Percentiles rank a stretch among this genome's conserved stretches.
Conservation (phyloP, 2,329 filamentous ascomycete genomes). For the Stenocarpella maydis region DNA sequence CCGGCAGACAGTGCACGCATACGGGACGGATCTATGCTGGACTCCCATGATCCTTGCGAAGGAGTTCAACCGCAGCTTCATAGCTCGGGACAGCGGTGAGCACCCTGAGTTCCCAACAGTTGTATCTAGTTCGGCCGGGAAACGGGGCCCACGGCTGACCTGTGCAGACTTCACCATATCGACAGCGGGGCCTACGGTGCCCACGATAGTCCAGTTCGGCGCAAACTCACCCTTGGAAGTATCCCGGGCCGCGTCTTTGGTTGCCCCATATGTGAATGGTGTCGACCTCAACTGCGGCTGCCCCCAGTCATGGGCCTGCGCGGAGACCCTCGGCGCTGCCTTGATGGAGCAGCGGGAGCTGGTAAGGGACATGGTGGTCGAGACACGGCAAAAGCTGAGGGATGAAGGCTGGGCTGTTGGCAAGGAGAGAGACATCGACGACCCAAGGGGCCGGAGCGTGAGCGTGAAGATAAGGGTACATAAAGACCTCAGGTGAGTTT, state of each 20-base stretch:
- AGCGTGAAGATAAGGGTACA: constrained; percentile 77
- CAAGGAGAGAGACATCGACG: constrained; percentile 52
- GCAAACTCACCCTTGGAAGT: constrained; percentile 69
- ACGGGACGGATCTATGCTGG: constrained; percentile 73
- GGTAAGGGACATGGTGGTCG: constrained; percentile 71
- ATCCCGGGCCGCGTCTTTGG: constrained; percentile 67
- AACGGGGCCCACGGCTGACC: neutral
- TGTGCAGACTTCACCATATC: constrained; percentile 67
- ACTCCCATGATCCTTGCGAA: constrained; percentile 77
- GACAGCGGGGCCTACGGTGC: constrained; percentile 58
- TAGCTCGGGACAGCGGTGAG: constrained; percentile 68
- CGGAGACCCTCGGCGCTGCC: constrained; percentile 72
- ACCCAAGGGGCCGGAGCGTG: constrained; percentile 61
- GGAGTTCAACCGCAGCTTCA: constrained; percentile 69
- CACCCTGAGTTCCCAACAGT: neutral
- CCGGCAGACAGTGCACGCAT: constrained; percentile 70
- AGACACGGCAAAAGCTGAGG: constrained; percentile 60
- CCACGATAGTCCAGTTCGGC: constrained; percentile 74
- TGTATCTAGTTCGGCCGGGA: neutral
- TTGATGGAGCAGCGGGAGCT: constrained; percentile 71
- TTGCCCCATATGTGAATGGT: constrained; percentile 68
- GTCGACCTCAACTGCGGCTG: constrained; percentile 78
- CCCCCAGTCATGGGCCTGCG: constrained; percentile 76
- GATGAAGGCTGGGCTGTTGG: constrained; percentile 62
- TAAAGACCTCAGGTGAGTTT: constrained; percentile 62